Conservation (phyloP, 2,329 filamentous ascomycete species). For the Claviceps sp. region DNA sequence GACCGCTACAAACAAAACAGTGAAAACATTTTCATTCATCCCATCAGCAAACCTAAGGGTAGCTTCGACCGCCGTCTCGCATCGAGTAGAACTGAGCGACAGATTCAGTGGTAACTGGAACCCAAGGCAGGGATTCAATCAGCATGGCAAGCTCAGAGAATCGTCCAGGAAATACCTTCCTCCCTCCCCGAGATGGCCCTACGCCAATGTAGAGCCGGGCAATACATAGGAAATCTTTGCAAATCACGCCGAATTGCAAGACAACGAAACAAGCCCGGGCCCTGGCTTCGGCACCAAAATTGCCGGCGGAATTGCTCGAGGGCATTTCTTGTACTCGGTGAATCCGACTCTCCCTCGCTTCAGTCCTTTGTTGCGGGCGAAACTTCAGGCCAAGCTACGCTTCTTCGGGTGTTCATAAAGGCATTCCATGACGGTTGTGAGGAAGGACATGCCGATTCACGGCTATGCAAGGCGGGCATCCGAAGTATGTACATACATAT, state of each 20-base stretch:
- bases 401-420: conserved; percentile 23
- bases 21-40: too few species aligned
- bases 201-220: conserved; percentile 35
- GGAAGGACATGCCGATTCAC: too few species aligned
- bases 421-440: conserved; percentile 18
- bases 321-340: conserved; percentile 31
- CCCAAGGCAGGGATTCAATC: too few species aligned
- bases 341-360: conserved; percentile 12
- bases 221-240: conserved; percentile 22
- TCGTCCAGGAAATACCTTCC: too few species aligned
- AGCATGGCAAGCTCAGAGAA: too few species aligned
- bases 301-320: conserved; percentile 42
- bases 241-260: conserved; percentile 7
- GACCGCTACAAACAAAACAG: too few species aligned
- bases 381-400: conserved; percentile 29
- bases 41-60: too few species aligned
- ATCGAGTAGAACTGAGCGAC: too few species aligned
- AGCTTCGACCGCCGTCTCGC: too few species aligned
- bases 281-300: conserved; percentile 13
- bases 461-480: too few species aligned
- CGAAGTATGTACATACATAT: too few species aligned
- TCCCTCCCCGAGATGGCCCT: conserved; percentile 24
- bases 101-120: too few species aligned
- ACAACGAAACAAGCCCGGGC: conserved; percentile 13
- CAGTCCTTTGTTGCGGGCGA: conserved; percentile 29